Evolutionary conservation across 208 protist species (phyloP).

Genomic region (Trypanosoma congolense): DNA sequence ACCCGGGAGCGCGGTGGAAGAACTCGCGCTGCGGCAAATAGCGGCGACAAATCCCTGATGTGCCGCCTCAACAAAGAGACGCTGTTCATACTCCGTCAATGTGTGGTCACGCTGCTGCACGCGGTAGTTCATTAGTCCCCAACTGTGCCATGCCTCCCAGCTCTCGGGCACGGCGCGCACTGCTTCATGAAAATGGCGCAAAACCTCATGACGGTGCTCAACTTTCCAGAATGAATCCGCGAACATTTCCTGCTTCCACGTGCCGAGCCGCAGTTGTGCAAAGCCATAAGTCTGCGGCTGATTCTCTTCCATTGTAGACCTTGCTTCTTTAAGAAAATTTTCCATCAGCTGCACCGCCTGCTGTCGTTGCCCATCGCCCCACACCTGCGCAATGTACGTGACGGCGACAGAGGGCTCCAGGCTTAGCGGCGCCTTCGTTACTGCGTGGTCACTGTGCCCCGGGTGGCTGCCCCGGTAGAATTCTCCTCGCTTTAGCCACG

Average conservation of each 20-base stretch:
- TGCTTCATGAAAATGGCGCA: conserved; percentile 80
- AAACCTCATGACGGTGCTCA: conserved; percentile 58
- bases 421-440: neutral
- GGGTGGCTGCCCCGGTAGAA: conserved; percentile 26
- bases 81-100: conserved; percentile 67
- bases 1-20: conserved; percentile 90
- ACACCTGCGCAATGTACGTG: conserved; percentile 78
- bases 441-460: conserved; percentile 23
- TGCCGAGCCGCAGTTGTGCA: conserved; percentile 73
- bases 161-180: conserved; percentile 72
- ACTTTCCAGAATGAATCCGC: conserved; percentile 80
- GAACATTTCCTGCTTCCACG: conserved; percentile 85
- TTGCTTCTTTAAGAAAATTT: conserved; percentile 54
- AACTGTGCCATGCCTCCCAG: conserved; percentile 96
- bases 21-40: conserved; percentile 84
- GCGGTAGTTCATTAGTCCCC: conserved; percentile 97
- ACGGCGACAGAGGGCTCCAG: conserved; percentile 41
- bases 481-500: conserved; percentile 57
- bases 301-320: conserved; percentile 49
- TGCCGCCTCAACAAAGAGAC: conserved; percentile 83
- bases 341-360: conserved; percentile 75
- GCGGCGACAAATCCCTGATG: conserved; percentile 96
- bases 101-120: conserved; percentile 83
- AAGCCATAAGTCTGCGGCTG: conserved; percentile 61
- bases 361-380: conserved; percentile 74